phyloP scores from a whole-genome alignment of 2,329 filamentous ascomycete genomes.

The Aspergillus eucalypticola region DNA sequence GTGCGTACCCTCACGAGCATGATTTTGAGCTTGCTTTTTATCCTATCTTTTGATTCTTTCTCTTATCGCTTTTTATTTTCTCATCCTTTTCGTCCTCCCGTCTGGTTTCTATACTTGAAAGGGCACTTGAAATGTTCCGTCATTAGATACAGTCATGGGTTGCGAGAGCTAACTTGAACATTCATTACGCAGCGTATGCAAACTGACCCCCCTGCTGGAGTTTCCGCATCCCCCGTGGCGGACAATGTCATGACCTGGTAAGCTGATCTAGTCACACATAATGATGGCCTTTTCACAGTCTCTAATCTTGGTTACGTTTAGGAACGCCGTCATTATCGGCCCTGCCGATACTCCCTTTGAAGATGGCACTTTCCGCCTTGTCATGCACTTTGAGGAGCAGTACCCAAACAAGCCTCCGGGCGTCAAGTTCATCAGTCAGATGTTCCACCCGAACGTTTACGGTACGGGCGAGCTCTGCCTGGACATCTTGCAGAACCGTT shows the following conservation, averaged over 20 bases:
- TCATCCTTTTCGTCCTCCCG: background rate
- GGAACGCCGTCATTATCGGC: constrained; percentile 98
- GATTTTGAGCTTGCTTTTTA: background rate
- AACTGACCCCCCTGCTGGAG: constrained; percentile 93
- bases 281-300: background rate
- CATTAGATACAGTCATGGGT: background rate
- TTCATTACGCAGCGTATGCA: constrained; percentile 78
- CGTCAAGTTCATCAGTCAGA: constrained; percentile 97
- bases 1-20: constrained; percentile 51
- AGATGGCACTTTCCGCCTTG: constrained; percentile 93
- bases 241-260: constrained; percentile 47
- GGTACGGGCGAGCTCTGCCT: constrained; percentile 93
- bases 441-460: constrained; percentile 99
- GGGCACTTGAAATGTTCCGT: background rate
- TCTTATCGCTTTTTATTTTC: background rate
- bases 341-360: constrained; percentile 97
- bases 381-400: constrained; percentile 99
- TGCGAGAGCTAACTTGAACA: constrained; percentile 14
- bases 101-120: background rate
- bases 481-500: constrained; percentile 95
- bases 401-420: constrained; percentile 98
- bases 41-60: background rate
- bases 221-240: constrained; percentile 92
- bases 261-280: constrained; percentile 1
- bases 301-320: constrained; percentile 40